Percentiles rank a stretch among this genome's conserved stretches.
These are phyloP conservation scores for Prorocentrum cordatum DNA, from an alignment of 169 alveolate genomes.

Conservation along the genomic window DNA sequence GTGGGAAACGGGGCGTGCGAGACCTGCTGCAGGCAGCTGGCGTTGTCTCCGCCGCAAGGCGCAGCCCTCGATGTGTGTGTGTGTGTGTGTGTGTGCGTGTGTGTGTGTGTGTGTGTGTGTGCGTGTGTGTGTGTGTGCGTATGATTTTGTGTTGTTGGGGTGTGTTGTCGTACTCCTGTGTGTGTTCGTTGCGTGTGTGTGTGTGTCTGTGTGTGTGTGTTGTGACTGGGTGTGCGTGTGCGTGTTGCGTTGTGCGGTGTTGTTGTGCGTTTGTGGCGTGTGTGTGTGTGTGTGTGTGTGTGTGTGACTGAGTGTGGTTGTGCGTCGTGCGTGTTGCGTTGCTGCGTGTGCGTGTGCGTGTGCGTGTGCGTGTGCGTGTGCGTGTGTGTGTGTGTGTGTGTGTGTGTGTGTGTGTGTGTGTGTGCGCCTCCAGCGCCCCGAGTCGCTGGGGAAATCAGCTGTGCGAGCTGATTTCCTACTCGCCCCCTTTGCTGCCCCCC, in stretches of 20 bases:
- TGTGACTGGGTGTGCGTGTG: not conserved
- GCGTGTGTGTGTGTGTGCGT: not conserved
- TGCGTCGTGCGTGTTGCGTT: not conserved
- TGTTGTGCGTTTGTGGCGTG: not conserved
- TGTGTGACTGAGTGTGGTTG: not conserved
- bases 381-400: not conserved
- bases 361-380: not conserved
- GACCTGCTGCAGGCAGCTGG: too few relatives aligned
- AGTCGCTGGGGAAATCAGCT: not conserved
- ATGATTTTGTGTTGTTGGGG: too few relatives aligned
- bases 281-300: not conserved
- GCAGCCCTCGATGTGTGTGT: not conserved
- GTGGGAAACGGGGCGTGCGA: too few relatives aligned
- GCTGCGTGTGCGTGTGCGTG: not conserved
- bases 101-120: not conserved
- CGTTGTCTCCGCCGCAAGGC: too few relatives aligned
- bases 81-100: not conserved
- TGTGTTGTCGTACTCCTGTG: too few relatives aligned
- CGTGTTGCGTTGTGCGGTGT: too few relatives aligned
- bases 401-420: not conserved
- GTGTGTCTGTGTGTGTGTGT: not conserved
- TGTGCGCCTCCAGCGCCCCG: not conserved
- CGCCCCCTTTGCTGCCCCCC: too few relatives aligned
- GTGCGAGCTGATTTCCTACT: not conserved
- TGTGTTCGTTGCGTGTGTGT: not conserved